Conservation (phyloP, 306 rosid species). For the Sicyos edulis region DNA sequence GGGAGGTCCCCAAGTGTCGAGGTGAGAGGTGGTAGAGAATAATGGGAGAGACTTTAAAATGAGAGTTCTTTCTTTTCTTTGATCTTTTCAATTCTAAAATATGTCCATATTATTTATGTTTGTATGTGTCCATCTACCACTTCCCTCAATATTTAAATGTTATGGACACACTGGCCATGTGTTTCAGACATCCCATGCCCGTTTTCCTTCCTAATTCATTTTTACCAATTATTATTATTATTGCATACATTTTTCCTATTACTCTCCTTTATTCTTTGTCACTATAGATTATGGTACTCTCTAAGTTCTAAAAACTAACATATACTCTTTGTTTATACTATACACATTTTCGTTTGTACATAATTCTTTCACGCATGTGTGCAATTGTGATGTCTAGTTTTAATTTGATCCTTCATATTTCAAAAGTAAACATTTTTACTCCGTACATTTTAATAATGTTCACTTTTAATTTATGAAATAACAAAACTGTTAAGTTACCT, state of each 20-base stretch:
- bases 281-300: too few relatives aligned
- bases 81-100: not conserved
- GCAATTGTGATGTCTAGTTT: too few relatives aligned
- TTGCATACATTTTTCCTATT: not conserved
- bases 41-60: constrained; percentile 10
- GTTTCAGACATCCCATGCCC: constrained; percentile 4
- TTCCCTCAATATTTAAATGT: constrained; percentile 11
- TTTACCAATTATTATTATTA: not conserved
- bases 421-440: too few relatives aligned
- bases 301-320: too few relatives aligned
- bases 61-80: not conserved
- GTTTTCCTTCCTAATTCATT: not conserved
- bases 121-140: not conserved
- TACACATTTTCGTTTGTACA: not conserved
- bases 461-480: too few relatives aligned
- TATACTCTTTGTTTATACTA: not conserved
- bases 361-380: too few relatives aligned
- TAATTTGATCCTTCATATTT: too few relatives aligned
- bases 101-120: not conserved
- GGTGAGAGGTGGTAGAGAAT: constrained; percentile 46
- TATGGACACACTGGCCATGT: constrained; percentile 9
- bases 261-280: too few relatives aligned
- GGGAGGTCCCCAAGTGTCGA: constrained; percentile 13
- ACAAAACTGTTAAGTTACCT: too few relatives aligned
- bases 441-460: too few relatives aligned